Percentiles rank a stretch among this genome's conserved stretches.
Conservation (phyloP, 768 basidiomycete species). For the Leccinum uliginosum region DNA sequence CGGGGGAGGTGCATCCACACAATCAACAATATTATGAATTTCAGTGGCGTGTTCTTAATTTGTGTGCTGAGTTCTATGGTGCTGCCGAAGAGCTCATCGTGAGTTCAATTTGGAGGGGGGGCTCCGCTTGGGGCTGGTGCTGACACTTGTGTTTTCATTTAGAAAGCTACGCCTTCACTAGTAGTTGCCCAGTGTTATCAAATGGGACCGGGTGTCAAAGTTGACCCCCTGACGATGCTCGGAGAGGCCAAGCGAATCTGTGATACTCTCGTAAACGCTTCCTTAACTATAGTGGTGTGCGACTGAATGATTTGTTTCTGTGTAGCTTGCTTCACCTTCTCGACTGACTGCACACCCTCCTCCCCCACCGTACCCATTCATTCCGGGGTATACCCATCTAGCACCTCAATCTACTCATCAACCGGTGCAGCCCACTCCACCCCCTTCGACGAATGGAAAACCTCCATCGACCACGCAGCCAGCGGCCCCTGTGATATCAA, state of each 20-base stretch:
- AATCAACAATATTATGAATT: slow-evolving; percentile 83
- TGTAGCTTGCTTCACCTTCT: slow-evolving; percentile 69
- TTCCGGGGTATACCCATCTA: slow-evolving; percentile 37
- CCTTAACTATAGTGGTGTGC: neutral
- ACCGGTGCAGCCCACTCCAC: slow-evolving; percentile 34
- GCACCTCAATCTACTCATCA: slow-evolving; percentile 28
- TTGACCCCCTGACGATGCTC: slow-evolving; percentile 72
- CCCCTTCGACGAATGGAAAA: slow-evolving; percentile 33
- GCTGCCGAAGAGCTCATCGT: slow-evolving; percentile 83
- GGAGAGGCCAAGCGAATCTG: slow-evolving; percentile 74
- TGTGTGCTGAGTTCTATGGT: slow-evolving; percentile 83
- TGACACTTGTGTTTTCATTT: slow-evolving; percentile 9
- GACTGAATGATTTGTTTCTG: slow-evolving; percentile 12
- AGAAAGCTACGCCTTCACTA: slow-evolving; percentile 58
- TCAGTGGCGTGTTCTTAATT: slow-evolving; percentile 77
- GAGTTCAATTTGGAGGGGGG: slow-evolving; percentile 30
- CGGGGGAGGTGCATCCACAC: slow-evolving; percentile 51
- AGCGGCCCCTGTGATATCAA: slow-evolving; percentile 54
- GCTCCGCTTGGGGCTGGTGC: slow-evolving; percentile 5
- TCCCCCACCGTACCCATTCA: slow-evolving; percentile 49
- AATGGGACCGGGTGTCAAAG: slow-evolving; percentile 61
- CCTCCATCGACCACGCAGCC: slow-evolving; percentile 29
- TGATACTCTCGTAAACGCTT: slow-evolving; percentile 58
- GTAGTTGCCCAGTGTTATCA: slow-evolving; percentile 81
- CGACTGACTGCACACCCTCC: slow-evolving; percentile 65